phyloP scores from a whole-genome alignment of 805 yeast genomes.

The Hagleromyces aurorensis region DNA sequence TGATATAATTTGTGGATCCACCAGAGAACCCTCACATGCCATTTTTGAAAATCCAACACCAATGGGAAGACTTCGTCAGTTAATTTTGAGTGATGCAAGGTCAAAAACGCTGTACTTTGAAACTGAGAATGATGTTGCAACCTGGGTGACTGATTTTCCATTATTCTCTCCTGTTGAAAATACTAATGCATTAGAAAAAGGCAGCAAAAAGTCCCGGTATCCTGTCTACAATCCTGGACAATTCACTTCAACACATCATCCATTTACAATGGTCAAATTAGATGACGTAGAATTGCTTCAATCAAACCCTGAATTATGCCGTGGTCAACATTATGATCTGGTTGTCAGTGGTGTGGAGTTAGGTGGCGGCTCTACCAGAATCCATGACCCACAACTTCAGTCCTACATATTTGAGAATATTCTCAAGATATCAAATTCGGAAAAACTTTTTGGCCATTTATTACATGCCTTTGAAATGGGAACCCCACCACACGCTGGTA shows the following conservation, averaged over 20 bases:
- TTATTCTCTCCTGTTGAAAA: constrained; percentile 70
- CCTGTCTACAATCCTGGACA: constrained; percentile 50
- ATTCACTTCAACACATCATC: constrained; percentile 83
- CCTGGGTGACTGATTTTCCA: constrained; percentile 93
- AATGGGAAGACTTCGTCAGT: constrained; percentile 74
- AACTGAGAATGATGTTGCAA: constrained; percentile 37
- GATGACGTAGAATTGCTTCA: constrained; percentile 54
- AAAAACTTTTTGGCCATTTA: constrained; percentile 74
- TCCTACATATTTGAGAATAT: constrained; percentile 59
- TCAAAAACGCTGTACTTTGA: constrained; percentile 27
- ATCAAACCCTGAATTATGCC: constrained; percentile 50
- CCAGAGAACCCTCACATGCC: constrained; percentile 45
- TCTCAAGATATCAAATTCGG: constrained; percentile 50
- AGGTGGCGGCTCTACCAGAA: constrained; percentile 96
- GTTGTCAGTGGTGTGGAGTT: constrained; percentile 92
- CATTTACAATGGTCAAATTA: constrained; percentile 85
- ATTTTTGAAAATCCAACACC: constrained; percentile 95
- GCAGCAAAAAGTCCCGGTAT: constrained; percentile 32
- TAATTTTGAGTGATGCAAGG: constrained; percentile 48
- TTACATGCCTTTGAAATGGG: constrained; percentile 77
- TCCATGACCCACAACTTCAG: constrained; percentile 80
- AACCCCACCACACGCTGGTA: constrained; percentile 98
- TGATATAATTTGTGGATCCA: constrained; percentile 71
- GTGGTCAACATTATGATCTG: constrained; percentile 90
- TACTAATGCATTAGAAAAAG: constrained; percentile 9